Evolutionary conservation across 2,329 filamentous ascomycete species (phyloP), one percentile per base, ranked within the genome.

Genomic region (Colletotrichum aenigma): DNA sequence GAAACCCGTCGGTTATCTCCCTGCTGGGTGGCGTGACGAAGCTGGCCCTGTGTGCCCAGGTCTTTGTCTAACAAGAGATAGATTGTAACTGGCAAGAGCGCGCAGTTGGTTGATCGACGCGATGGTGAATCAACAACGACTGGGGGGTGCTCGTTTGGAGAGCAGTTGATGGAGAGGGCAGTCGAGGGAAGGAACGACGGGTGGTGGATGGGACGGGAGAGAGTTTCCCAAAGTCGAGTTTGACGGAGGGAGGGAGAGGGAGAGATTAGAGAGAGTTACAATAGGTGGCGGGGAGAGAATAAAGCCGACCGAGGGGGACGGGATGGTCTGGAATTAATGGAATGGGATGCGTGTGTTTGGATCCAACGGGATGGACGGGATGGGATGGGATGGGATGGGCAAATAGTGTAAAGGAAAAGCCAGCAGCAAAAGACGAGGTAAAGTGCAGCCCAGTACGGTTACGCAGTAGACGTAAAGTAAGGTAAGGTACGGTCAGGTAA

Each of bases 1-100:
- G 58, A 65, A 76, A 76, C 70, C 73, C 28, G 70, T 76, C 74
- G 74, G 74, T 76, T 74, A 74, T 76, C 70, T 74, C 74, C 74
- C 65, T 60, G 43, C 43, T 52, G 48, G 64, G 74, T 76, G 70
- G 74, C 74, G 74, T 74, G 58, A 76, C 64, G 73, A 66, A 68
- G 64, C 67, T 48, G 56, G 52, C 74, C 32, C 70, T 69, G 64
- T 62, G 65, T 65, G 52, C 61, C 60, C 38, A 34, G 36, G 65
- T 70, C 71, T 74, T 70, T 64, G 61, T 75, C 66, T 61, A 61
- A 56, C 38, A 61, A 66, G 34, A 66, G 36, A 34, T 24, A 28
- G 61, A 21, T 12, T 15, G 60, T 30, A 52, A 28, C 36, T 34
- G 24, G 56, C 16, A 43, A 64, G 62, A 52, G 12, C 15, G 30